Conservation (phyloP, 2,329 filamentous ascomycete genomes). For the Monosporascus cannonballus region DNA sequence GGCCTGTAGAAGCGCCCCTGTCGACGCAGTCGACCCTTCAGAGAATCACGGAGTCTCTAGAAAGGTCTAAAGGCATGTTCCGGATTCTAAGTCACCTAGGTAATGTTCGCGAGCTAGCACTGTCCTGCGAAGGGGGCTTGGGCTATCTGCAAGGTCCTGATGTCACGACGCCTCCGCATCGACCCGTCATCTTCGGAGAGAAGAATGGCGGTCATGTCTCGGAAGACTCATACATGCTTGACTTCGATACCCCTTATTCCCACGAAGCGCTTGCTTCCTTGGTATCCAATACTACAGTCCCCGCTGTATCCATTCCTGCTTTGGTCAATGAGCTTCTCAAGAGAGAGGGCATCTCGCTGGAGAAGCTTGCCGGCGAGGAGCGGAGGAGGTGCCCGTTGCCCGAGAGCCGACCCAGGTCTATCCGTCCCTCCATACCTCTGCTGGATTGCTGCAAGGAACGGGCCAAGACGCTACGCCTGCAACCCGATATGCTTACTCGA, state of each 20-base stretch:
- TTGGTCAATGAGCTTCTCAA: background rate
- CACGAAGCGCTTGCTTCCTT: conserved; percentile 4
- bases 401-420: background rate
- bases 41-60: conserved; percentile 55
- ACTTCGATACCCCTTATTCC: conserved; percentile 1
- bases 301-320: background rate
- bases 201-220: conserved; percentile 1
- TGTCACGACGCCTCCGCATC: conserved; percentile 36
- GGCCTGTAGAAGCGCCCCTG: conserved; percentile 54
- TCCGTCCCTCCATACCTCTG: background rate
- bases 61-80: conserved; percentile 57
- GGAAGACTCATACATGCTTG: background rate
- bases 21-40: conserved; percentile 52
- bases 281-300: conserved; percentile 1
- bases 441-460: background rate
- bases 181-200: conserved; percentile 29
- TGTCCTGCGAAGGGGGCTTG: conserved; percentile 62
- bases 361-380: conserved; percentile 1
- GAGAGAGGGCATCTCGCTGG: background rate
- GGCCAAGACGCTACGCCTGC: conserved; percentile 31
- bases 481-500: conserved; percentile 49
- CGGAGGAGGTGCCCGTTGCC: conserved; percentile 6
- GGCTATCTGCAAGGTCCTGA: conserved; percentile 63
- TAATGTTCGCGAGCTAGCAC: conserved; percentile 54
- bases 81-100: conserved; percentile 51